Percentiles rank a stretch among this genome's conserved stretches.
phyloP scores from a whole-genome alignment of 140 eudicot species.

The Senecio squalidus region DNA sequence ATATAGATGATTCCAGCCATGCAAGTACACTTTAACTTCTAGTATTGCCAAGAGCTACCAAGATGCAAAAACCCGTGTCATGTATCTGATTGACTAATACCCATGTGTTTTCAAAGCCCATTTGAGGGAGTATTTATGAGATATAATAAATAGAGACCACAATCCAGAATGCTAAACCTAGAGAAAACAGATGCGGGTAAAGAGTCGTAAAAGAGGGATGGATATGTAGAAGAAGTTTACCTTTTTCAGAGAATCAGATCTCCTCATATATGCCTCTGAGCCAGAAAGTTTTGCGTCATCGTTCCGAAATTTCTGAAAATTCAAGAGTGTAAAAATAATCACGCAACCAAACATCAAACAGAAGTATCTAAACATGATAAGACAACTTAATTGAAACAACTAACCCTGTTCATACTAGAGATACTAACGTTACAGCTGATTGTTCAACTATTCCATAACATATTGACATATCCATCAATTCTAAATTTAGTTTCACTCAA shows the following conservation, averaged over 20 bases:
- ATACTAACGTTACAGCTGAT: too few relatives aligned
- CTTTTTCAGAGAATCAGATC: slow-evolving; percentile 78
- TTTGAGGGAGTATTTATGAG: not conserved
- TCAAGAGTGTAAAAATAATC: slow-evolving; percentile 6
- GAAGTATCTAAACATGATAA: too few relatives aligned
- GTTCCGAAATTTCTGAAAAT: slow-evolving; percentile 82
- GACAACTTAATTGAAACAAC: too few relatives aligned
- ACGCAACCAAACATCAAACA: slow-evolving; percentile 2
- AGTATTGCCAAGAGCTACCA: too few relatives aligned
- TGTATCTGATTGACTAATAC: not conserved
- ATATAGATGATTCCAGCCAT: too few relatives aligned
- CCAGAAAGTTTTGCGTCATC: slow-evolving; percentile 86
- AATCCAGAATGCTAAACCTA: not conserved
- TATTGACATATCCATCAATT: too few relatives aligned
- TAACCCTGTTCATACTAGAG: too few relatives aligned
- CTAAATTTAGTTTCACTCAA: too few relatives aligned
- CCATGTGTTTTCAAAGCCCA: not conserved
- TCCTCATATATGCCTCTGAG: slow-evolving; percentile 85
- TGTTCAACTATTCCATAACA: too few relatives aligned
- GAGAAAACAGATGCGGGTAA: not conserved
- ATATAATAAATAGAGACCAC: too few relatives aligned
- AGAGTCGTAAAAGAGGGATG: not conserved
- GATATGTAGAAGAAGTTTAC: slow-evolving; percentile 33
- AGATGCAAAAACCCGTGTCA: too few relatives aligned
- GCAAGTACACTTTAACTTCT: too few relatives aligned